Evolutionary conservation across 2,329 filamentous ascomycete species (phyloP).

Genomic region (Chaetomiaceae sp.): DNA sequence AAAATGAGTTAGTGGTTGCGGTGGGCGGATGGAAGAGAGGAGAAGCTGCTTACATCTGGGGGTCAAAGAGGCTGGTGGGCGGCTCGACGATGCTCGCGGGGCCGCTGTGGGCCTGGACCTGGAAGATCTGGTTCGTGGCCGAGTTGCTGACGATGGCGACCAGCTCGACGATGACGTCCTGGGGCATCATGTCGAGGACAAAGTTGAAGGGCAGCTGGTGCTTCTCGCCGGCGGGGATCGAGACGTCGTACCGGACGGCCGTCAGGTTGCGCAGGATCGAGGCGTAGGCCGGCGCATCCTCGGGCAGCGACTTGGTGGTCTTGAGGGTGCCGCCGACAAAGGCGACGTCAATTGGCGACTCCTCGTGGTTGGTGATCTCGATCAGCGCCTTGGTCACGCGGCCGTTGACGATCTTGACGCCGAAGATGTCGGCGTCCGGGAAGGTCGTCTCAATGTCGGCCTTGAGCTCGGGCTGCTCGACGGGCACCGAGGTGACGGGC

Average conservation of each 20-base stretch:
- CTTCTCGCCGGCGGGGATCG: constrained; percentile 71
- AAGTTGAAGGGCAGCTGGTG: constrained; percentile 79
- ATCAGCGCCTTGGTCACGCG: constrained; percentile 78
- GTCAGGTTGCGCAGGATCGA: constrained; percentile 81
- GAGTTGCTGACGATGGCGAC: constrained; percentile 66
- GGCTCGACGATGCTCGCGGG: constrained; percentile 84
- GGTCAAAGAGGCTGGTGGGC: constrained; percentile 86
- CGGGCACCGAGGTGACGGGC: constrained; percentile 20
- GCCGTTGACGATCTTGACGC: constrained; percentile 93
- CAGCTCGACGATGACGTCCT: constrained; percentile 77
- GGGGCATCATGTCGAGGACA: constrained; percentile 85
- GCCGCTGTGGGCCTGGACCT: constrained; percentile 74
- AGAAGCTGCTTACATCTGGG: constrained; percentile 74
- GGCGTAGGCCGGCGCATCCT: constrained; percentile 43
- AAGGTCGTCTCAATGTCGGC: constrained; percentile 62
- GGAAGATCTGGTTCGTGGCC: constrained; percentile 63
- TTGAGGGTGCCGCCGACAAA: constrained; percentile 73
- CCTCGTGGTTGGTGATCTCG: constrained; percentile 80
- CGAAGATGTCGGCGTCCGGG: constrained; percentile 77
- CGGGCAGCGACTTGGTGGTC: constrained; percentile 49
- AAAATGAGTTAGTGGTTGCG: background rate
- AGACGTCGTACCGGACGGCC: constrained; percentile 65
- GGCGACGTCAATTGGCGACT: constrained; percentile 66
- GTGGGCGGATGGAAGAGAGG: constrained; percentile 41
- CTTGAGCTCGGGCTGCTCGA: constrained; percentile 46